phyloP scores from a whole-genome alignment of 805 yeast genomes.

The Hanseniaspora nectarophila region DNA sequence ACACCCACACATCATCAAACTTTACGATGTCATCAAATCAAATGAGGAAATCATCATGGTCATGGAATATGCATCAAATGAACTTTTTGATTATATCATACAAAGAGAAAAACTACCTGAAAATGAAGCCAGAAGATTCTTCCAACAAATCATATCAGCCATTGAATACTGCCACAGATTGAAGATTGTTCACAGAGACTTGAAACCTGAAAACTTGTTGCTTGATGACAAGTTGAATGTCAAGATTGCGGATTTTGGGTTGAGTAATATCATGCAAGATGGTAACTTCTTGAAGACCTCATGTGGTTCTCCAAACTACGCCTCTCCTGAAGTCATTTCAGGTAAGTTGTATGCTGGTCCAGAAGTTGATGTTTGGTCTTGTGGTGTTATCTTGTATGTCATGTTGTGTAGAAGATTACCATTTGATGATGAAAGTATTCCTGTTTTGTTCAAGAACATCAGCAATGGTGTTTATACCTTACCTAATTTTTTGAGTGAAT shows the following conservation, averaged over 20 bases:
- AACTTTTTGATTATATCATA: slow-evolving; percentile 86
- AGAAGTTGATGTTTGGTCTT: slow-evolving; percentile 95
- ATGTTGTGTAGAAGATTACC: slow-evolving; percentile 94
- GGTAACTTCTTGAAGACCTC: slow-evolving; percentile 90
- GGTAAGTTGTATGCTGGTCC: slow-evolving; percentile 96
- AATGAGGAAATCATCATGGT: slow-evolving; percentile 96
- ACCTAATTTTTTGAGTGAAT: slow-evolving; percentile 74
- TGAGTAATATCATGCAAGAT: slow-evolving; percentile 92
- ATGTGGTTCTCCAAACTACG: slow-evolving; percentile 94
- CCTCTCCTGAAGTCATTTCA: slow-evolving; percentile 93
- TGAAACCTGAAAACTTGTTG: slow-evolving; percentile 87
- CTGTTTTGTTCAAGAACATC: slow-evolving; percentile 84
- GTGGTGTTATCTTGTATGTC: slow-evolving; percentile 89
- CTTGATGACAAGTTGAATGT: slow-evolving; percentile 84
- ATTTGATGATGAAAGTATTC: slow-evolving; percentile 91
- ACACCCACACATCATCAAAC: slow-evolving; percentile 92
- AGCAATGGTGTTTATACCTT: slow-evolving; percentile 84
- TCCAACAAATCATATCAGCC: slow-evolving; percentile 93
- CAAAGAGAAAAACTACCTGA: slow-evolving; percentile 90
- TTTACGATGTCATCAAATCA: slow-evolving; percentile 89
- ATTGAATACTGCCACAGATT: slow-evolving; percentile 94
- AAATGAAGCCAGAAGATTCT: slow-evolving; percentile 80
- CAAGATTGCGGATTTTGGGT: slow-evolving; percentile 91
- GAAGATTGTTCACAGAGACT: slow-evolving; percentile 90
- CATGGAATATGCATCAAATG: slow-evolving; percentile 93